Conservation (phyloP, 768 basidiomycete genomes). For the Xerocomellus intermedius region DNA sequence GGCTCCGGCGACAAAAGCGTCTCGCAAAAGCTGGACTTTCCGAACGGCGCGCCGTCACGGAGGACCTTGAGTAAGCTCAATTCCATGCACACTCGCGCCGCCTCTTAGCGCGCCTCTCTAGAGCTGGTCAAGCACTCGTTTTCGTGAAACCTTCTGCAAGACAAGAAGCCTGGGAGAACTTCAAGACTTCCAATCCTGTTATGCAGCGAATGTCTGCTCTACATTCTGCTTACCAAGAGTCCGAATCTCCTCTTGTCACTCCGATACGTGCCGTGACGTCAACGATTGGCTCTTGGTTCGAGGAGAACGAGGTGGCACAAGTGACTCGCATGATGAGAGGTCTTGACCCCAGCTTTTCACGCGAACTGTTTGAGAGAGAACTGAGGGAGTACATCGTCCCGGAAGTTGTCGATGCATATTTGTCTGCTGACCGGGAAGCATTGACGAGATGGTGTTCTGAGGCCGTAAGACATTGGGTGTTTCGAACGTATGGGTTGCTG, state of each 20-base stretch:
- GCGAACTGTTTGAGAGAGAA: slow-evolving; percentile 86
- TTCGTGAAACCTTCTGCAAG: slow-evolving; percentile 79
- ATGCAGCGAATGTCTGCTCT: slow-evolving; percentile 57
- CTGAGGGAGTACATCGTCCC: slow-evolving; percentile 96
- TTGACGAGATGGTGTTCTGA: slow-evolving; percentile 93
- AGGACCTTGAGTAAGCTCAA: slow-evolving; percentile 74
- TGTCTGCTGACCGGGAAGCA: slow-evolving; percentile 84
- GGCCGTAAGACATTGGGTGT: slow-evolving; percentile 57
- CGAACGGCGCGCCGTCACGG: slow-evolving; percentile 50
- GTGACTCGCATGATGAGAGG: slow-evolving; percentile 83
- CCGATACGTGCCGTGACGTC: slow-evolving; percentile 80
- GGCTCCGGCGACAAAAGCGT: slow-evolving; percentile 74
- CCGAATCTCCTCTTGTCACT: slow-evolving; percentile 86
- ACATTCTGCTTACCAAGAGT: slow-evolving; percentile 80
- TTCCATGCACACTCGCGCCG: neutral
- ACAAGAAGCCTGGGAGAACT: slow-evolving; percentile 75
- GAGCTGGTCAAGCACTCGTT: slow-evolving; percentile 84
- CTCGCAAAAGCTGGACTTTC: slow-evolving; percentile 81
- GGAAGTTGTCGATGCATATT: slow-evolving; percentile 94
- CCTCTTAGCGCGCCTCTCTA: slow-evolving; percentile 29
- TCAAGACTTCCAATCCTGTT: slow-evolving; percentile 80
- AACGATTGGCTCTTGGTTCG: slow-evolving; percentile 86
- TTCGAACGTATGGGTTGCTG: neutral
- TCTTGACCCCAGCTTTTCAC: slow-evolving; percentile 85
- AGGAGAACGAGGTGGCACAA: slow-evolving; percentile 98